Evolutionary conservation across 1,139 yeast species (phyloP).

Genomic region (Geotrichum bryndzae): DNA sequence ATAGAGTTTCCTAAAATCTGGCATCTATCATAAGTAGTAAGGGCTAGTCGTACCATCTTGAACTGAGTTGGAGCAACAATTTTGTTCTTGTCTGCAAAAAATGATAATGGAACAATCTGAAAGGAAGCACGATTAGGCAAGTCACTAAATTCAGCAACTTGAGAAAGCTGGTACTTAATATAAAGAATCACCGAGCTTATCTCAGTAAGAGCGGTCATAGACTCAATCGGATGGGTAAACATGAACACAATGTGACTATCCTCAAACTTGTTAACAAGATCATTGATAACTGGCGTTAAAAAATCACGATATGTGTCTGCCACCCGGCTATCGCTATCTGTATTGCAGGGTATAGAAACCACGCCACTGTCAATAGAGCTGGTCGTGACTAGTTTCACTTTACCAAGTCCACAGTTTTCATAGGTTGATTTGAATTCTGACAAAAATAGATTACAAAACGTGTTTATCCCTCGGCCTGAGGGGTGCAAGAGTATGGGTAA

Average conservation of each 20-base stretch:
- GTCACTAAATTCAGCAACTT: neutral
- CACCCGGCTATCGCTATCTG: neutral
- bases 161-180: slow-evolving; percentile 2
- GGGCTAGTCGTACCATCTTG: slow-evolving; percentile 46
- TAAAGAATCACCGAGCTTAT: slow-evolving; percentile 15
- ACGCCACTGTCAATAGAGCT: slow-evolving; percentile 25
- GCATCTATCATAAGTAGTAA: slow-evolving; percentile 56
- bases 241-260: slow-evolving; percentile 7
- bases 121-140: slow-evolving; percentile 20
- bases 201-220: slow-evolving; percentile 11
- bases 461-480: slow-evolving; percentile 26
- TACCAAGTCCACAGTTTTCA: slow-evolving; percentile 36
- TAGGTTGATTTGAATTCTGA: slow-evolving; percentile 32
- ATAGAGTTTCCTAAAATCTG: slow-evolving; percentile 18
- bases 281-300: slow-evolving; percentile 1
- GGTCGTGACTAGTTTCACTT: slow-evolving; percentile 27
- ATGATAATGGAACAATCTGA: slow-evolving; percentile 49
- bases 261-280: neutral
- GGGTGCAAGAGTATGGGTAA: slow-evolving; percentile 31
- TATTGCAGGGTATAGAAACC: slow-evolving; percentile 14
- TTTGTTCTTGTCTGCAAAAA: slow-evolving; percentile 44
- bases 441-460: slow-evolving; percentile 27
- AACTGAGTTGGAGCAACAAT: slow-evolving; percentile 47
- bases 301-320: neutral
- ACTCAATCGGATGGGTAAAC: slow-evolving; percentile 15